Evolutionary conservation across 768 basidiomycete species (phyloP), one percentile per base, ranked within the genome.

Genomic region (Boletus vinaceobasis): DNA sequence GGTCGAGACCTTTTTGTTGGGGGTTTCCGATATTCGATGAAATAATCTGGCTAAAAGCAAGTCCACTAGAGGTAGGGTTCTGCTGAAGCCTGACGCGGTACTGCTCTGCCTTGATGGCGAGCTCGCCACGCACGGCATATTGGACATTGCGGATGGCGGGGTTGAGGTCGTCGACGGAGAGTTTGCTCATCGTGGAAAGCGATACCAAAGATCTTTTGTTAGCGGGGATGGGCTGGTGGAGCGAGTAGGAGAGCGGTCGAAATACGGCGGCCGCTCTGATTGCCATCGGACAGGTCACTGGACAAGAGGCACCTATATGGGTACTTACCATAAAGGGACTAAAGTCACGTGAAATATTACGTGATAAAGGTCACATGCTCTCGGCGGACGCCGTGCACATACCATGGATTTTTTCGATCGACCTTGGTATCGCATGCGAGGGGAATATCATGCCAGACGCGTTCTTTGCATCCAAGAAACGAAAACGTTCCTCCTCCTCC

Each of bases 1-100:
- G 96, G 72, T 98, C 86, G 50, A 99, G 79, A 0, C 94, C 94
- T 62, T 86, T 87, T 73, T 98, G 95, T 73, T 99, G 96, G 0
- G 97, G 96, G 67, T 99, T 98, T 10, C 96, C 96, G 56, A 99
- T 99, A 75, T 98, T 99, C 57, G 93, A 92, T 29, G 85, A 88
- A 70, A 97, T 96, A 72, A 98, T 79, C 62, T 84, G 82, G 69
- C 85, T 81, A 73, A 98, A 99, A 15, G 93, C 93, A 15, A 98
- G 79, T 19, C 75, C 76, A 59, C 81, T 74, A 53, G 76, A 14
- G 3, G 32, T 38, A 15, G 64, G 67, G 23, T 75, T 73, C 52
- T 78, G 72, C 71, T 84, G 81, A 66, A 98, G 82, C 62, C 78
- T 72, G 48, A 86, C 86, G 52, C 88, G 81, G 61, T 90, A 85